These are phyloP conservation scores for Sporothrix brasiliensis DNA, from an alignment of 2,329 filamentous ascomycete species.

Conservation along the genomic window DNA sequence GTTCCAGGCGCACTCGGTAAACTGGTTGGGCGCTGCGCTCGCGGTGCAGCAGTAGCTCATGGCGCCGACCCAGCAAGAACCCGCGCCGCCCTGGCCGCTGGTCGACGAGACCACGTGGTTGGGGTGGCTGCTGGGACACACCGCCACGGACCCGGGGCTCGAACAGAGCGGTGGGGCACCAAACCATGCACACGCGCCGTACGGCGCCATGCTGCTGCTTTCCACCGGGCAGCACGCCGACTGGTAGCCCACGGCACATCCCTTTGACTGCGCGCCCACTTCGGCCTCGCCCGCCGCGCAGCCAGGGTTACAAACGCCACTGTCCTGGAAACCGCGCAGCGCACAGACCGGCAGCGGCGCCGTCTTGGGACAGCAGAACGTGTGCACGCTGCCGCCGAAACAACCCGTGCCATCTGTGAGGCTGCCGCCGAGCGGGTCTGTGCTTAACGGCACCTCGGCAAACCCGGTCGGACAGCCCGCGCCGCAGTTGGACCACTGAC, in stretches of 20 bases:
- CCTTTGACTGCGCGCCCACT: background rate
- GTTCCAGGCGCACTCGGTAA: background rate
- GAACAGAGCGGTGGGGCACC: background rate
- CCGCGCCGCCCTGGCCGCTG: background rate
- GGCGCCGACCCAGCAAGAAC: background rate
- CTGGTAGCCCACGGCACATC: background rate
- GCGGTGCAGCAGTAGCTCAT: background rate
- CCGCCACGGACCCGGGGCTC: background rate
- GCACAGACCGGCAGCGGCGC: background rate
- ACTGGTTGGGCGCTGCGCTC: background rate
- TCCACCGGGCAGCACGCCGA: background rate
- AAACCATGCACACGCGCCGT: constrained; percentile 1
- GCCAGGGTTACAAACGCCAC: background rate
- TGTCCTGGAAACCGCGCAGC: background rate
- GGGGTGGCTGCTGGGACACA: background rate
- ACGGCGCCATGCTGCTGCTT: background rate
- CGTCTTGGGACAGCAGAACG: constrained; percentile 5
- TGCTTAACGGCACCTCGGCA: background rate
- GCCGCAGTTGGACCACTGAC: constrained; percentile 19
- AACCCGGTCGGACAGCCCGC: background rate
- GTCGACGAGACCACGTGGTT: constrained; percentile 7
- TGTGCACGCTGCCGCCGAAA: constrained; percentile 3
- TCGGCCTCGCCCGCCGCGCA: constrained; percentile 9
- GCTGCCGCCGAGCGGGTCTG: background rate
- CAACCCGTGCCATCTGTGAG: background rate